A percentile compares a stretch with the other conserved stretches of the same genome.
Conservation (phyloP, 495 filamentous ascomycete species). For the Delitschia confertaspora region DNA sequence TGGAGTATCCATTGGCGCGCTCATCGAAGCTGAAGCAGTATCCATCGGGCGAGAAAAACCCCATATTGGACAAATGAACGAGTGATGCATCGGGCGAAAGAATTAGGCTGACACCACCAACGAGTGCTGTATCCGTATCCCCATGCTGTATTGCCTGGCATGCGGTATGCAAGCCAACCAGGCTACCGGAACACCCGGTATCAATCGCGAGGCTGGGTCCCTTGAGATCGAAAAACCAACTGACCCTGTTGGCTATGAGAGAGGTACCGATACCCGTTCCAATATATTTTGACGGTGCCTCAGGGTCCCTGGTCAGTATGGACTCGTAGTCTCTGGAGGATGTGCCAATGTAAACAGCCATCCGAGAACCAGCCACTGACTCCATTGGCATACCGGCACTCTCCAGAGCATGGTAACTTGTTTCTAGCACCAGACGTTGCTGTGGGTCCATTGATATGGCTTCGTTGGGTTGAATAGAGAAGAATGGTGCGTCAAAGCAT, state of each 20-base stretch:
- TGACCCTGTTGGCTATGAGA: slow-evolving; percentile 5
- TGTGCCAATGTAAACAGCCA: slow-evolving; percentile 5
- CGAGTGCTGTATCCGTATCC: slow-evolving; percentile 4
- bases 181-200: slow-evolving; percentile 12
- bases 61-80: neutral
- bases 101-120: neutral
- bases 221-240: slow-evolving; percentile 10
- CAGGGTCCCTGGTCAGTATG: slow-evolving; percentile 18
- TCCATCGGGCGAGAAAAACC: slow-evolving; percentile 11
- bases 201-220: slow-evolving; percentile 11
- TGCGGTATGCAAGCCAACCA: slow-evolving; percentile 8
- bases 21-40: slow-evolving; percentile 18
- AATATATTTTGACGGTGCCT: slow-evolving; percentile 17
- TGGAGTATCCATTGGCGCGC: slow-evolving; percentile 13
- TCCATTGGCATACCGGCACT: slow-evolving; percentile 14
- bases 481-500: slow-evolving; percentile 23
- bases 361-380: slow-evolving; percentile 3
- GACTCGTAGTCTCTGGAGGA: slow-evolving; percentile 4
- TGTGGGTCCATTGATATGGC: slow-evolving; percentile 15
- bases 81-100: neutral
- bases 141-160: neutral
- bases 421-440: slow-evolving; percentile 14
- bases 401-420: slow-evolving; percentile 12
- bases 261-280: neutral
- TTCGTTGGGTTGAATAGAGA: slow-evolving; percentile 12